Conservation (phyloP, 2,329 filamentous ascomycete species). For the Colletotrichum sp. region DNA sequence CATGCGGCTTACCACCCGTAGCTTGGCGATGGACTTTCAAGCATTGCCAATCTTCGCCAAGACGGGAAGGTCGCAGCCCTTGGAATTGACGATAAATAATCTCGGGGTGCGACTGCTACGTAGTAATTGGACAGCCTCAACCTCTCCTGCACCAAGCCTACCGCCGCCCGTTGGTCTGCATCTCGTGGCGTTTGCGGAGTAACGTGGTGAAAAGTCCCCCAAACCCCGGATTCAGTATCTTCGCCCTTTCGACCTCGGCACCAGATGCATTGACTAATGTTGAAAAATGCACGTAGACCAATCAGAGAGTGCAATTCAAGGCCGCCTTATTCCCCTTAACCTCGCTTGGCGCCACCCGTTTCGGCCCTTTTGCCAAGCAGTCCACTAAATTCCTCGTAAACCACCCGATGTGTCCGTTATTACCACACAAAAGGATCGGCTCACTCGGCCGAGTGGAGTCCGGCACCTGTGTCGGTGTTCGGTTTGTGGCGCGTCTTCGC, state of each 20-base stretch:
- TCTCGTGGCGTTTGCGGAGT: neutral
- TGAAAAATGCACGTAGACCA: neutral
- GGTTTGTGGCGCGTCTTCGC: constrained; percentile 8
- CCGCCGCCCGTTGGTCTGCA: neutral
- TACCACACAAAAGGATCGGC: neutral
- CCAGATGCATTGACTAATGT: constrained; percentile 4
- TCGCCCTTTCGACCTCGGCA: constrained; percentile 2
- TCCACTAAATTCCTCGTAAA: neutral
- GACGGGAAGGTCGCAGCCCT: neutral
- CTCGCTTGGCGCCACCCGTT: constrained; percentile 18
- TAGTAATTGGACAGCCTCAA: neutral
- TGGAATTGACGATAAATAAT: neutral
- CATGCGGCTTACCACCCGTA: neutral
- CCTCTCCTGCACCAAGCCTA: neutral
- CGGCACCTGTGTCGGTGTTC: neutral
- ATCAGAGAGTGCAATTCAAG: neutral
- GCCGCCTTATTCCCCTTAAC: constrained; percentile 15
- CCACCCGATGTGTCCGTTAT: constrained; percentile 6
- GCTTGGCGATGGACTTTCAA: neutral
- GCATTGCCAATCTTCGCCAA: neutral
- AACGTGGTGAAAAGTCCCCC: neutral
- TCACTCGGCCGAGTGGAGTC: constrained; percentile 17
- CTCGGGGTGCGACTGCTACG: neutral
- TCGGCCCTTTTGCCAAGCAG: constrained; percentile 19
- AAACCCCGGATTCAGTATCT: neutral